These are phyloP conservation scores for Phytophthora cryptogea DNA, from an alignment of 352 stramenopile species.

Conservation along the genomic window DNA sequence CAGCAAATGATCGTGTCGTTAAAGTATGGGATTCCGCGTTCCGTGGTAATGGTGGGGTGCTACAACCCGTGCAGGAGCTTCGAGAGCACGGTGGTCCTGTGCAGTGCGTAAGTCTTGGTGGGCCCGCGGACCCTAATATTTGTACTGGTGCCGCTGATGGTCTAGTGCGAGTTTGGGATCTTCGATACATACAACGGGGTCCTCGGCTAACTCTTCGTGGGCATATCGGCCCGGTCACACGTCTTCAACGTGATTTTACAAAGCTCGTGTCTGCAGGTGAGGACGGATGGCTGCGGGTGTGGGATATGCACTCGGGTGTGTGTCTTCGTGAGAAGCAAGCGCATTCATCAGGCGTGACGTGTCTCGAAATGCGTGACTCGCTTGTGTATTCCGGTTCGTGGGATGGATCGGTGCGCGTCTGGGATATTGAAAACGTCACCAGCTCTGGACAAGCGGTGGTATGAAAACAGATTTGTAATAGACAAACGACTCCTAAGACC, in stretches of 20 bases:
- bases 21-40: conserved; percentile 85
- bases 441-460: conserved; percentile 20
- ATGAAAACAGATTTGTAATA: conserved; percentile 3
- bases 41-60: conserved; percentile 33
- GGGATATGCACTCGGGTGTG: conserved; percentile 81
- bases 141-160: conserved; percentile 78
- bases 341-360: conserved; percentile 70
- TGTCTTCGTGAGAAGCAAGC: conserved; percentile 59
- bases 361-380: conserved; percentile 61
- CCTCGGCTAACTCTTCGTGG: conserved; percentile 62
- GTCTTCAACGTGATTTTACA: conserved; percentile 80
- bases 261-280: conserved; percentile 79
- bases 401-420: conserved; percentile 74
- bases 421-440: conserved; percentile 58
- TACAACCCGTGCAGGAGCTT: conserved; percentile 60
- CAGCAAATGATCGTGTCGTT: conserved; percentile 70
- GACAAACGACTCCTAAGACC: neutral
- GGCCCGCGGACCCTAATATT: conserved; percentile 75
- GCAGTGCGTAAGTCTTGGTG: conserved; percentile 70
- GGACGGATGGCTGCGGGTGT: conserved; percentile 72
- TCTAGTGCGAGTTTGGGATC: conserved; percentile 81
- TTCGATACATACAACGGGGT: conserved; percentile 73
- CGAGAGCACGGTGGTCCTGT: conserved; percentile 69
- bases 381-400: conserved; percentile 75
- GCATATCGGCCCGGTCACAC: conserved; percentile 58